Base-by-base conservation (phyloP, 2,329 filamentous ascomycete genomes). In the Fusarium graminum region DNA sequence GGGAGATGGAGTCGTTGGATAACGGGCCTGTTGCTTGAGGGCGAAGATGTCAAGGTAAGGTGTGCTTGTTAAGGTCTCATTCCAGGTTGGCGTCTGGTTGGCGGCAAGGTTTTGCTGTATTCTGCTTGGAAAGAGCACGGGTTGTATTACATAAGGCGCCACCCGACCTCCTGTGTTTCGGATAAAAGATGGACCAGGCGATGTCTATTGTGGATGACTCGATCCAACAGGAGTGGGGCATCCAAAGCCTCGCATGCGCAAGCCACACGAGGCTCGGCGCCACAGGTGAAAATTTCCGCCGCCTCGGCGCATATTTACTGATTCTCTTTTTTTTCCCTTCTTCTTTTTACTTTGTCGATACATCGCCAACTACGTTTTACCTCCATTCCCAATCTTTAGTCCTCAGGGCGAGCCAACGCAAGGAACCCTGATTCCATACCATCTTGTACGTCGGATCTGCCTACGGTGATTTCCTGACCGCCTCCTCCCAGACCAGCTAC, bases 331-430 rank as follows among this genome's bases (percentile, higher is more conserved):
- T 70, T 65, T 62, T 63, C 44, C 44, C 55, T 51, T 63, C 46
- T 47, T 55, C 32, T 54, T 55, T 45, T 49, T 61, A 63, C 53
- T 58, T 47, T 52, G 61, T 59, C 58, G 60, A 59, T 32, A 63
- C 55, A 56, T 66, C 50, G 43, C 63, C 56, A 59, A 59, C 55
- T 50, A 58, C 59, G 45, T 50, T 57, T 41, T 51, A 64, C 56
- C 51, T 26, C 59, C 45, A 63, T 61, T 49, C 49, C 52, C 51
- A 43, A 40, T 47, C 32, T 63, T 58, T 53, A 67, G 63, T 71
- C 63, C 68, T 77, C 79, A 85, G 83, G 83, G 84, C 83, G 84
- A 86, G 83, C 84, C 81, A 85, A 83, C 82, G 84, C 83, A 86
- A 85, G 83, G 84, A 86, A 86, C 84, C 83, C 83, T 86, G 83